A percentile compares a stretch with the other conserved stretches of the same genome.
These are phyloP conservation scores for Gamsiella multidivaricata DNA, from an alignment of 192 early-diverging fungal genomes.

Conservation along the genomic window DNA sequence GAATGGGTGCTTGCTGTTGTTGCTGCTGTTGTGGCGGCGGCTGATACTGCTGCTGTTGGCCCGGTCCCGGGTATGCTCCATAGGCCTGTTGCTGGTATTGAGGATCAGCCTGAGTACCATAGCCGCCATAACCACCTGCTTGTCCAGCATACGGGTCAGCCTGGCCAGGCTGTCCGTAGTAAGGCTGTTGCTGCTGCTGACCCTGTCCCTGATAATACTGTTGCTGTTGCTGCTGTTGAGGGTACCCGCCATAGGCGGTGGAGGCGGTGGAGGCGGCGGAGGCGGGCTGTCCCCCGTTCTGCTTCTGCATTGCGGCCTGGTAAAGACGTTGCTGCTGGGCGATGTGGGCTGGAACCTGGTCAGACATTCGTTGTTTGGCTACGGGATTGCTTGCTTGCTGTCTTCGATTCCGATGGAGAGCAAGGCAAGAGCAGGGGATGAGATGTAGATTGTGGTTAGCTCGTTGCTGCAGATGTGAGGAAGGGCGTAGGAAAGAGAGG, in stretches of 20 bases:
- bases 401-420: not conserved
- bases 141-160: constrained; percentile 17
- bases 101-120: constrained; percentile 19
- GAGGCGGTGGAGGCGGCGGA: not conserved
- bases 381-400: not conserved
- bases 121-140: constrained; percentile 9
- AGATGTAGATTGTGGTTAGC: not conserved
- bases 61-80: constrained; percentile 19
- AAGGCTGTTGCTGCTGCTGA: constrained; percentile 39
- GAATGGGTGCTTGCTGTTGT: not conserved
- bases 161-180: constrained; percentile 26
- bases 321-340: constrained; percentile 52
- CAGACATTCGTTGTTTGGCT: constrained; percentile 29
- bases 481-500: too few relatives aligned
- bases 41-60: constrained; percentile 26
- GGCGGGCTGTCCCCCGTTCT: constrained; percentile 39
- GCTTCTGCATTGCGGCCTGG: constrained; percentile 51
- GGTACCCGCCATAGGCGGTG: constrained; percentile 23
- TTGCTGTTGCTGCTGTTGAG: constrained; percentile 34
- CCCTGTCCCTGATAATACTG: constrained; percentile 36
- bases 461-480: too few relatives aligned
- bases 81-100: constrained; percentile 34
- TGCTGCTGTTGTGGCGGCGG: constrained; percentile 21
- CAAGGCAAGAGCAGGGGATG: not conserved
- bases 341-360: constrained; percentile 48